Evolutionary conservation across 1,139 yeast genomes (phyloP), one percentile per base, ranked within the genome.

Genomic region (Saccharomyces uvarum): DNA sequence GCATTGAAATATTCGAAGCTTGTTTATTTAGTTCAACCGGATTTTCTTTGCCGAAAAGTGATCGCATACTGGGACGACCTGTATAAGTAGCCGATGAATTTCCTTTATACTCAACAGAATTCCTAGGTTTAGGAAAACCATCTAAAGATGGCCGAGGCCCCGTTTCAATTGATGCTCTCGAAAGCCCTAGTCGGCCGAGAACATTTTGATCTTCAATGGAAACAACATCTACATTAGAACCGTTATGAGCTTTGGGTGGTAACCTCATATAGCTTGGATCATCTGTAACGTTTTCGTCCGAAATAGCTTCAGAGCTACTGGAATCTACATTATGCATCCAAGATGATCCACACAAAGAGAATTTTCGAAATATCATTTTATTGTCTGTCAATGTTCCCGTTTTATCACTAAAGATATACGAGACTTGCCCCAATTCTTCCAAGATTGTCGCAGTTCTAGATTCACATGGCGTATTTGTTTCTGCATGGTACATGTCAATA

Each of bases 341-440:
- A 5, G 96, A 83, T 4, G 86, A 79, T 1, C 99, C 99, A 57
- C 88, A 86, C 4, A 90, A 84, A 24, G 93, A 82, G 60, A 90
- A 80, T 64, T 88, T 89, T 52, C 96, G 77, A 67, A 90, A 90
- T 28, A 89, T 74, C 97, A 90, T 90, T 63, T 82, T 73, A 67
- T 90, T 90, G 65, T 90, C 97, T 0, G 99, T 95, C 57, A 95
- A 77, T 0, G 99, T 95, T 11, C 99, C 99, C 0, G 99, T 95
- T 70, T 95, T 95, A 70, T 95, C 99, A 60, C 96, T 88, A 69
- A 95, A 95, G 4, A 95, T 80, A 65, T 91, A 91, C 53, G 96
- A 85, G 0, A 95, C 98, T 69, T 95, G 99, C 2, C 99, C 99
- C 62, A 95, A 75, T 70, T 95, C 99, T 68, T 95, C 99, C 61